Evolutionary conservation across 2,329 filamentous ascomycete species (phyloP), one percentile per base, ranked within the genome.

Genomic region (Acrodontium crateriforme): DNA sequence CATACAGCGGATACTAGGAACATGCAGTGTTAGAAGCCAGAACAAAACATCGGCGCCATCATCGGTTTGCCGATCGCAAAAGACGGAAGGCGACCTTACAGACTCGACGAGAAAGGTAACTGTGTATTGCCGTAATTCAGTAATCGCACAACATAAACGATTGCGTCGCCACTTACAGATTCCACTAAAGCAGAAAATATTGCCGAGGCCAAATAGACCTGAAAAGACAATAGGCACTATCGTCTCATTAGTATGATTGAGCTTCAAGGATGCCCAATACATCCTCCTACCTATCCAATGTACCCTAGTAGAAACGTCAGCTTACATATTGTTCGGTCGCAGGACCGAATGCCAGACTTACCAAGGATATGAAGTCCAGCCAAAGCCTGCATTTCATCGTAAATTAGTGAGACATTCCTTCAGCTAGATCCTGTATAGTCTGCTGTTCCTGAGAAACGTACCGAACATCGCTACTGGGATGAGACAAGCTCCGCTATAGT

Each of bases 381-480:
- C 83, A 55, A 93, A 93, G 57, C 59, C 59, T 62, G 53, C 43
- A 28, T 29, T 11, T 22, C 29, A 30, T 18, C 14, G 19, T 19
- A 26, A 23, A 30, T 28, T 18, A 22, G 29, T 32, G 24, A 31
- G 26, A 37, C 44, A 42, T 25, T 37, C 21, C 13, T 22, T 22
- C 8, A 12, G n/a, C 20, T 12, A 12, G 4, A 22, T 22, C 10
- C 20, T 10, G 4, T 7, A 29, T 28, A 12, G 31, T 32, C 13
- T 27, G 13, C 12, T 24, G 16, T n/a, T 29, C 21, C 30, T 30
- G 16, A 31, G 11, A 18, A 22, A 44, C 57, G 52, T 49, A 63
- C 81, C 78, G 53, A 94, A 92, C 10, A 95, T 58, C 5, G 82
- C 81, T 31, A 79, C 61, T 4, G 84, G 81, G 17, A 89, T 81